phyloP scores from a whole-genome alignment of 768 basidiomycete genomes.

The Russula abietina region DNA sequence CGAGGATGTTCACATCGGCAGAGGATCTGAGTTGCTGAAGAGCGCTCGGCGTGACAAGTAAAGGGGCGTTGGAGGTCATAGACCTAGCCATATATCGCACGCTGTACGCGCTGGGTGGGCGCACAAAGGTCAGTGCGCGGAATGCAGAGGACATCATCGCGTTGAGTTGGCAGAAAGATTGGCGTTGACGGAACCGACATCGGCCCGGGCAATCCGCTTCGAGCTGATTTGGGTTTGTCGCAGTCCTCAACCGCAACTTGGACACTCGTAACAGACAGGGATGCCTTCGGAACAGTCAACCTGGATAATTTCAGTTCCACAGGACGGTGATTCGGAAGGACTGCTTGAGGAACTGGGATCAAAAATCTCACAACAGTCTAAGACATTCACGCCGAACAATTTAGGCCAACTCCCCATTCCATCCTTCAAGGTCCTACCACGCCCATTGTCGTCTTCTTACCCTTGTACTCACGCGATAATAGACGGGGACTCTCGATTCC shows the following conservation, averaged over 20 bases:
- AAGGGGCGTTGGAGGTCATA: constrained; percentile 27
- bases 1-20: constrained; percentile 44
- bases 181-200: neutral
- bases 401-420: constrained; percentile 71
- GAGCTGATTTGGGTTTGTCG: neutral
- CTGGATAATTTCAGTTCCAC: constrained; percentile 85
- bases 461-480: constrained; percentile 4
- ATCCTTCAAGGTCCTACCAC: constrained; percentile 72
- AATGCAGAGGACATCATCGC: neutral
- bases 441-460: neutral
- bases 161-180: neutral
- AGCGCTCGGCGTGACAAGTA: constrained; percentile 32
- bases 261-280: constrained; percentile 10
- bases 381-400: constrained; percentile 40
- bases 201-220: constrained; percentile 1
- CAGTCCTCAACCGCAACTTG: neutral
- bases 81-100: constrained; percentile 1
- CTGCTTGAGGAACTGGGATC: constrained; percentile 57
- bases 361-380: constrained; percentile 57
- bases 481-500: constrained; percentile 92
- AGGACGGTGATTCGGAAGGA: constrained; percentile 79
- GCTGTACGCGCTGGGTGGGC: neutral
- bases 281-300: constrained; percentile 98
- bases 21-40: constrained; percentile 28
- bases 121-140: neutral